Conservation (phyloP, 164 flowering plant genomes). For the Magnolia changhungtana region DNA sequence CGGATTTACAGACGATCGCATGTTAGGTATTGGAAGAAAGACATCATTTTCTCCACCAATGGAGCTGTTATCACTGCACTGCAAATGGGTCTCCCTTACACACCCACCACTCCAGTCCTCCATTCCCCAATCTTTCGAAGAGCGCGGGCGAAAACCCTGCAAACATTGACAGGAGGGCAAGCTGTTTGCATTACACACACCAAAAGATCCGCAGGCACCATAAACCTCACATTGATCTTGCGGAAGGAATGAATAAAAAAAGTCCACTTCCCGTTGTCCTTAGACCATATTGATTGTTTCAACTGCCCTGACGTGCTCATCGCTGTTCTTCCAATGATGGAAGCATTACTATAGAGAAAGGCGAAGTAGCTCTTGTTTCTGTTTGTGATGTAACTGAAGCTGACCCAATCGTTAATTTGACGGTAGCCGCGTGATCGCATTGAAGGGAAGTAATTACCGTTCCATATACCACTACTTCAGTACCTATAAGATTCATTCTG, state of each 20-base stretch:
- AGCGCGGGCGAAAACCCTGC: conserved; percentile 14
- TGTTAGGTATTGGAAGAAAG: neutral
- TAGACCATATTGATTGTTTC: neutral
- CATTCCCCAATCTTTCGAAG: conserved; percentile 11
- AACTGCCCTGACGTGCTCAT: neutral
- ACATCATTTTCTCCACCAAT: neutral
- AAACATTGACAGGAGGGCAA: conserved; percentile 13
- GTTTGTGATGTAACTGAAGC: neutral
- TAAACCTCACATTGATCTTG: neutral
- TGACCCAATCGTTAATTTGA: neutral
- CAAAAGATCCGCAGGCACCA: conserved; percentile 10
- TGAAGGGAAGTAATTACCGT: conserved; percentile 19
- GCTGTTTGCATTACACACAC: conserved; percentile 12
- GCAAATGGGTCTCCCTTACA: conserved; percentile 15
- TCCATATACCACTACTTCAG: conserved; percentile 3
- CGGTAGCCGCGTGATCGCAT: conserved; percentile 18
- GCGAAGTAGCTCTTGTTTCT: neutral
- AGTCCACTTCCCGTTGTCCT: conserved; percentile 10
- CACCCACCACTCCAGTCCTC: conserved; percentile 19
- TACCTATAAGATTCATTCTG: conserved; percentile 6
- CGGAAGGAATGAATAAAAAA: neutral
- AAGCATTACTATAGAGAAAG: neutral
- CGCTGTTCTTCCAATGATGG: neutral
- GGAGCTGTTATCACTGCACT: conserved; percentile 6
- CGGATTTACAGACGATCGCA: conserved; percentile 3